Evolutionary conservation across 805 yeast species (phyloP).

Genomic region (Limtongozyma cylindracea): DNA sequence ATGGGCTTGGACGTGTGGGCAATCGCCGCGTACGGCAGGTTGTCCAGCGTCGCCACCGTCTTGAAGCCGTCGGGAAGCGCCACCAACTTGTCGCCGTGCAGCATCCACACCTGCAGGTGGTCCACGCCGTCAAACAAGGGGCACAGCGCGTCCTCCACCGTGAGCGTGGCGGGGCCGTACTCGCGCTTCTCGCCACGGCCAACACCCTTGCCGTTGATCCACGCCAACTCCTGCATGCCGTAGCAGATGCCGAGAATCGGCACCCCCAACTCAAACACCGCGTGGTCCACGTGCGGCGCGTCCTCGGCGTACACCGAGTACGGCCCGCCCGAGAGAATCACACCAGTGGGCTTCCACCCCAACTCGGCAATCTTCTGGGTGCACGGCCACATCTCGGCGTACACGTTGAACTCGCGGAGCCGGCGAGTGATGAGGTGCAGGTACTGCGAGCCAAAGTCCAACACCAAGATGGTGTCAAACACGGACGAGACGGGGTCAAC

Average conservation of each 20-base stretch:
- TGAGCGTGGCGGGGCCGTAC: slow-evolving; percentile 86
- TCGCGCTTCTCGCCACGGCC: slow-evolving; percentile 94
- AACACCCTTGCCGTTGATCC: slow-evolving; percentile 89
- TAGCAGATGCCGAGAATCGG: slow-evolving; percentile 96
- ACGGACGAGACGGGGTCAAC: slow-evolving; percentile 52
- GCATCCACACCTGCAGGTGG: slow-evolving; percentile 97
- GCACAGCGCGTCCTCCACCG: slow-evolving; percentile 40
- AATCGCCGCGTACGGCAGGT: slow-evolving; percentile 92
- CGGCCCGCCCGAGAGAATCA: slow-evolving; percentile 91
- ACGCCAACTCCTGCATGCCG: slow-evolving; percentile 98
- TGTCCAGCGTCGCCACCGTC: slow-evolving; percentile 72
- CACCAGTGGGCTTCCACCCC: slow-evolving; percentile 88
- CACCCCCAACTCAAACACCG: slow-evolving; percentile 67
- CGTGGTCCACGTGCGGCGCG: slow-evolving; percentile 95
- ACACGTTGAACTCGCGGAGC: slow-evolving; percentile 90
- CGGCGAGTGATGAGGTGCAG: slow-evolving; percentile 93
- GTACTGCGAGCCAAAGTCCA: slow-evolving; percentile 97
- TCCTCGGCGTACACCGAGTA: slow-evolving; percentile 90
- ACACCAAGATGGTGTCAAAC: slow-evolving; percentile 90
- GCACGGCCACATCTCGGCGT: slow-evolving; percentile 98
- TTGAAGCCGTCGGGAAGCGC: slow-evolving; percentile 78
- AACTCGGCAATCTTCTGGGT: slow-evolving; percentile 89
- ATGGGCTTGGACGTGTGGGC: slow-evolving; percentile 48
- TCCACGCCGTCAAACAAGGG: slow-evolving; percentile 73
- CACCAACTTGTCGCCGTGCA: slow-evolving; percentile 90